Evolutionary conservation across 495 filamentous ascomycete species (phyloP), one percentile per base, ranked within the genome.

Genomic region (Penicillium atrosanguineum): DNA sequence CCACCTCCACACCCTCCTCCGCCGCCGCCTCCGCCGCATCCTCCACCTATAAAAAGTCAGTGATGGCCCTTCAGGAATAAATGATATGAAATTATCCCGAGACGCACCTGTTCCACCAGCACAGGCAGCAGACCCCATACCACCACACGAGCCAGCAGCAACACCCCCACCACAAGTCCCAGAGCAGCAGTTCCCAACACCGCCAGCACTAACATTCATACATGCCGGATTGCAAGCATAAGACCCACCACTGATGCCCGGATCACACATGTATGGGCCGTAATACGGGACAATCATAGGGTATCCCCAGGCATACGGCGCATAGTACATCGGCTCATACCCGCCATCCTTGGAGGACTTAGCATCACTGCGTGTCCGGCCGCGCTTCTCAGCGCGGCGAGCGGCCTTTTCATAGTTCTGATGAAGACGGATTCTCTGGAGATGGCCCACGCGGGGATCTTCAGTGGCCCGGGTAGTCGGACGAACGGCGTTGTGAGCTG

Each of bases 311-410:
- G 67, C 57, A 42, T 68, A 54, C 9, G 73, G 69, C 41, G 44
- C 36, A 16, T 64, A 64, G 40, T 66, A 71, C 50, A 65, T 44
- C 52, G 59, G 44, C 57, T 53, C 48, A 64, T 53, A 47, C 45
- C 67, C 60, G 65, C 73, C 47, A 64, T 67, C 11, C 59, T 58
- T 56, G 69, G 62, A 56, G 68, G 61, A 54, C 69, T 50, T 79
- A 57, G 46, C 23, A 31, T 56, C 57, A 11, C 45, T 39, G 1
- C 58, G 48, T 11, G 70, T 62, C 34, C 77, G 67, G 0, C 80
- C 82, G 42, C 82, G 83, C 50, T 85, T 87, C 51, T 75, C 67
- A 0, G 86, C 86, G 6, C 87, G 79, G 14, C 80, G 79, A 39
- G 70, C 69, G 0, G 84, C 81, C 53, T 85, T 85, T 21, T 79